Evolutionary conservation across 2,329 filamentous ascomycete species (phyloP), one percentile per base, ranked within the genome.

Genomic region (Cladophialophora bantiana): DNA sequence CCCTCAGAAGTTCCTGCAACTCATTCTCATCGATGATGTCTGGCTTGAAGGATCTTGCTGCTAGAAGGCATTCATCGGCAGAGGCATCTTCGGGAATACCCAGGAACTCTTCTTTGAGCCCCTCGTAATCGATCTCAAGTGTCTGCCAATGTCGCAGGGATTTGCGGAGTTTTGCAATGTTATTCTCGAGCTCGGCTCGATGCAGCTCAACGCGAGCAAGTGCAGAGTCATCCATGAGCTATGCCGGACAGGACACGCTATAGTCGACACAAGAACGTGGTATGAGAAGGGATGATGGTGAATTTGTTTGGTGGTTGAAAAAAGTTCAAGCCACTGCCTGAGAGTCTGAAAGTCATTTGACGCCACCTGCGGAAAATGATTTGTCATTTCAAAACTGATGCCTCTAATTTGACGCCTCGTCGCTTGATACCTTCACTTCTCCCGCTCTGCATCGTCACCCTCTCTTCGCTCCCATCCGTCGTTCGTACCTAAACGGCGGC

Each of bases 71-170:
- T 34, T 88, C 84, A 18, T 85, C 79, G 5, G 81, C 79, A 35
- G 80, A 78, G 63, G 85, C 78, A 59, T 82, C 79, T 50, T 82
- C 77, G 40, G 83, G 77, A 32, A 89, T 76, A 3, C 81, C 82
- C 60, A 87, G 80, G 35, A 98, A 86, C 74, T 96, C 92, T 76
- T 96, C 92, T 76, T 91, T 93, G 68, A 98, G 84, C 31, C 89
- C 88, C 76, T 97, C 92, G 78, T 98, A 98, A 77, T 98, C 94
- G 56, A 91, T 88, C 77, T 96, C 94, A 87, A 92, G 96, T 62
- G 89, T 89, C 70, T 92, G 90, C 94, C 94, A 99, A 80, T 96
- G 90, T 69, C 89, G 88, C 61, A 98, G 84, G 6, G 91, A 89
- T 74, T 90, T 88, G 63, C 87, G 87, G 20, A 98, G 85, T 76